phyloP scores from a whole-genome alignment of 805 yeast species.

The Ogataea populi-albae region DNA sequence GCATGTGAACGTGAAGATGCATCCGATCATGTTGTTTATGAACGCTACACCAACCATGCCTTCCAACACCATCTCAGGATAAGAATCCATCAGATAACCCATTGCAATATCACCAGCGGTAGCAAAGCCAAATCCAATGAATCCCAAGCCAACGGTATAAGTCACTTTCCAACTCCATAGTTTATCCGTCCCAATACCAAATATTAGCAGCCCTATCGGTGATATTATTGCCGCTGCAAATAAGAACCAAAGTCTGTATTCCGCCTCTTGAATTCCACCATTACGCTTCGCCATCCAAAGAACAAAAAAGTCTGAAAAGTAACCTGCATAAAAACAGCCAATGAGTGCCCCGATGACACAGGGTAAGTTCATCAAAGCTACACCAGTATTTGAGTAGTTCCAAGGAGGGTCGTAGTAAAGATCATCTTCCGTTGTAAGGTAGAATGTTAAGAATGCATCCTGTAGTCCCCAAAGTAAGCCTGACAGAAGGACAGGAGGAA shows the following conservation, averaged over 20 bases:
- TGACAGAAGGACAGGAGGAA: conserved; percentile 63
- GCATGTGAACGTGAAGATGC: conserved; percentile 65
- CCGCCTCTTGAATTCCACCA: conserved; percentile 63
- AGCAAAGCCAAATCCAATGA: conserved; percentile 68
- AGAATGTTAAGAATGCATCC: conserved; percentile 72
- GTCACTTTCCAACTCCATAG: conserved; percentile 51
- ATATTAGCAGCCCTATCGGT: conserved; percentile 60
- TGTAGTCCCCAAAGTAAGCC: conserved; percentile 81
- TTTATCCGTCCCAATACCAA: conserved; percentile 63
- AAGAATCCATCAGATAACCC: conserved; percentile 64
- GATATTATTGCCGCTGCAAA: conserved; percentile 54
- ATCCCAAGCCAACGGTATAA: conserved; percentile 56
- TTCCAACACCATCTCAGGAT: conserved; percentile 67
- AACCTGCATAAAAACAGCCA: conserved; percentile 66
- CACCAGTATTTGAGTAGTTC: conserved; percentile 61
- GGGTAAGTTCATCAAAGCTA: conserved; percentile 75
- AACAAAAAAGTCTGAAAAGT: conserved; percentile 57
- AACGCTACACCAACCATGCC: conserved; percentile 69
- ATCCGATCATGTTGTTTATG: conserved; percentile 62
- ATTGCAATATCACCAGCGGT: conserved; percentile 69
- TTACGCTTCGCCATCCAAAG: conserved; percentile 58
- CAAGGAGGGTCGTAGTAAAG: conserved; percentile 64
- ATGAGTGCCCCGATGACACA: conserved; percentile 62
- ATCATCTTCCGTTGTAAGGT: conserved; percentile 70
- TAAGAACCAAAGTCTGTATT: conserved; percentile 57